Evolutionary conservation across 139 green algal species (phyloP).

Genomic region (Auxenochlorella pyrenoidosa): DNA sequence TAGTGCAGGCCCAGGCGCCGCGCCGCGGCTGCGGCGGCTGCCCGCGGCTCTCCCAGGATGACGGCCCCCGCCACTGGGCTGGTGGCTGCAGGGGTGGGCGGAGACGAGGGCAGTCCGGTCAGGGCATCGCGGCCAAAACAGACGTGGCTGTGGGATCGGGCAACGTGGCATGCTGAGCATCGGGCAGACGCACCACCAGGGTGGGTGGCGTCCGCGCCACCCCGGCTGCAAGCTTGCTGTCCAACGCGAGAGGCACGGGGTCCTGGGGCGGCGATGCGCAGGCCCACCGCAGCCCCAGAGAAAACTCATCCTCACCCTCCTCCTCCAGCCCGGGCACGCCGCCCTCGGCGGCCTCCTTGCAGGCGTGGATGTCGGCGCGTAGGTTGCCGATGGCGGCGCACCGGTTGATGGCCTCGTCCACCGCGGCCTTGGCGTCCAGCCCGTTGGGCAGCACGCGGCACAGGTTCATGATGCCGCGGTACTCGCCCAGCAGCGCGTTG

Average conservation of each 20-base stretch:
- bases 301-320: background rate
- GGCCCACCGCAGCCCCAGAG: no score
- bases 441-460: constrained; percentile 79
- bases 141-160: no score
- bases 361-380: constrained; percentile 73
- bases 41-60: constrained; percentile 17
- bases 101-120: background rate
- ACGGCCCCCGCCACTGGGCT: constrained; percentile 23
- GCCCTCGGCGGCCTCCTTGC: constrained; percentile 51
- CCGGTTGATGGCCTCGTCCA: constrained; percentile 76
- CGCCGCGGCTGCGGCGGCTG: constrained; percentile 53
- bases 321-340: background rate
- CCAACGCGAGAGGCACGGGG: no score
- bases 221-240: no score
- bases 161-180: no score
- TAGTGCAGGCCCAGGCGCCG: constrained; percentile 91
- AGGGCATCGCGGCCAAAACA: no score
- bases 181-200: no score
- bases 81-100: background rate
- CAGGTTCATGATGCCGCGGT: constrained; percentile 76
- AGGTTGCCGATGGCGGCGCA: constrained; percentile 75
- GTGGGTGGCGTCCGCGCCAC: no score
- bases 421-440: constrained; percentile 74
- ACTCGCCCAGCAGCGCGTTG: constrained; percentile 69
- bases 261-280: no score